Percentiles rank a stretch among this genome's conserved stretches.
Conservation (phyloP, 257 asterid genomes). For the Solanum chiquidenum region DNA sequence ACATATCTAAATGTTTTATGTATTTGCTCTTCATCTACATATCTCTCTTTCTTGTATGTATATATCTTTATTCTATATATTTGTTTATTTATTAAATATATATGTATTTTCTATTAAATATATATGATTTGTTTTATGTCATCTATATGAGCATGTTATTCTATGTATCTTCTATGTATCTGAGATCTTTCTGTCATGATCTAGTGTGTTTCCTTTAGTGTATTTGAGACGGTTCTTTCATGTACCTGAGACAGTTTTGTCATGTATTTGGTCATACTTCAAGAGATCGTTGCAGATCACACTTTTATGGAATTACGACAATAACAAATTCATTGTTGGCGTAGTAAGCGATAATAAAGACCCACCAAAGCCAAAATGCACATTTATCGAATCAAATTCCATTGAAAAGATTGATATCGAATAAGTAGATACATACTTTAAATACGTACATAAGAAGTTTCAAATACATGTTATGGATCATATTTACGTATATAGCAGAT, state of each 20-base stretch:
- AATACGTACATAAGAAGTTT: too few species aligned
- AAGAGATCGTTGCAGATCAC: background rate
- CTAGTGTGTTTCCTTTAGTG: too few species aligned
- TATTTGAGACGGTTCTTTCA: background rate
- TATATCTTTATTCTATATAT: too few species aligned
- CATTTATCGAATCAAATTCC: too few species aligned
- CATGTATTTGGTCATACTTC: background rate
- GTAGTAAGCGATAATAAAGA: too few species aligned
- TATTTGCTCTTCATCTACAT: background rate
- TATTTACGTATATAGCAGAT: too few species aligned
- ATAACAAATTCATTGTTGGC: too few species aligned
- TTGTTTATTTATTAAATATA: too few species aligned
- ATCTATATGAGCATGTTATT: background rate
- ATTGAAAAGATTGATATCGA: too few species aligned
- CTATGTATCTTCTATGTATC: background rate
- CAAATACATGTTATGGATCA: background rate
- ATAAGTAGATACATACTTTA: background rate
- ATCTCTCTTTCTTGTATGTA: background rate
- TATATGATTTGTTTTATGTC: too few species aligned
- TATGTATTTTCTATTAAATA: too few species aligned
- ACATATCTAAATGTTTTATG: background rate
- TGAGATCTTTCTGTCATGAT: background rate
- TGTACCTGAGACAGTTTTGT: background rate
- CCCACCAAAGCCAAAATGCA: background rate
- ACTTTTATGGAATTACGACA: too few species aligned